Evolutionary conservation across 2,329 filamentous ascomycete species (phyloP), one percentile per base, ranked within the genome.

Genomic region (Didymella segeticola): DNA sequence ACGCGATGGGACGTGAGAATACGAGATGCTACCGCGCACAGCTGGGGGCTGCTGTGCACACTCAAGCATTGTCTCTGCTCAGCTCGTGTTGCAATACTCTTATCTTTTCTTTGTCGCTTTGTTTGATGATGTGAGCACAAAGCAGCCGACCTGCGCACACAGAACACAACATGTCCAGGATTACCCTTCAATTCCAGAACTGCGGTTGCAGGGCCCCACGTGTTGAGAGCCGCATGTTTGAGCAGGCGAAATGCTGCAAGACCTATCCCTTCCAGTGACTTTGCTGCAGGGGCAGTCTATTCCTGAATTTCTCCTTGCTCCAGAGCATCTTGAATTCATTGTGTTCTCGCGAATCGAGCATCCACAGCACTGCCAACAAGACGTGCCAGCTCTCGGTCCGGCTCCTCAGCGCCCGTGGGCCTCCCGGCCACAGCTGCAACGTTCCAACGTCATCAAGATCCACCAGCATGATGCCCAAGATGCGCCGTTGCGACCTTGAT

Each of bases 171-270:
- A 41, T 23, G 19, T 29, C 29, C 34, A 43, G 34, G 45, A n/a
- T 49, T 33, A 36, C 34, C 23, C 45, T 54, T 45, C 17, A 41
- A 48, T 45, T 45, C 45, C 39, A 41, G 23, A 23, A n/a, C 22
- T 37, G 51, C 11, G 51, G 46, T 49, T 23, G 39, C 39, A 49
- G 33, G 17, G 34, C 25, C 39, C 51, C 45, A 54, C 51, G 51
- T 54, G 51, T 54, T 23, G 27, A 39, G 45, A 48, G 38, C 38
- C 38, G 50, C 50, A 15, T 53, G 50, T 53, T 54, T 54, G 51
- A 54, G 33, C 39, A 54, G 31, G 45, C 51, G 43, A 53, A 26
- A 25, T 27, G 43, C 46, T 46, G 25, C 27, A 17, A 27, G 34
- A 26, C 20, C 23, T 41, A 10, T 34, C 22, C 38, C 23, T 45